Evolutionary conservation across 805 yeast genomes (phyloP), one percentile per base, ranked within the genome.

Genomic region (Kodamaea sagamina): DNA sequence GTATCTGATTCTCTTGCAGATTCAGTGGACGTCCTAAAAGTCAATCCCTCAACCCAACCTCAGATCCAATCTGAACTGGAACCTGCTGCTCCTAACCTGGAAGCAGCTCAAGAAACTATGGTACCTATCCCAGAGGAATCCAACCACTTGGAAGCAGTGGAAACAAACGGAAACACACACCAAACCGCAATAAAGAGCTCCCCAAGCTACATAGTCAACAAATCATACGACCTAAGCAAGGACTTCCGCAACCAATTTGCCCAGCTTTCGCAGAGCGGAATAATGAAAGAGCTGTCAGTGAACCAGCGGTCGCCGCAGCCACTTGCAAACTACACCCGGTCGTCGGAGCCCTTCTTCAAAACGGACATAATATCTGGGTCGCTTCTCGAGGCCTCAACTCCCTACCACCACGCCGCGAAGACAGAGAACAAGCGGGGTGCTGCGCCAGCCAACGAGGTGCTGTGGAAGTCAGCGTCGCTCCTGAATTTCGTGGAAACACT

Each of bases 401-500:
- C 40, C 22, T 25, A 37, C 24, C 31, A 26, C 10, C 24, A 26
- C 12, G 24, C 19, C 11, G 3, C 34, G 7, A 29, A 36, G 39
- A 11, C 12, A 5, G 36, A 34, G 17, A 13, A 15, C 10, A 29
- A 34, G 25, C 26, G 6, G 24, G 24, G 8, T 21, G 8, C 8
- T 21, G 24, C 5, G 6, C n/a, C 34, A 13, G 18, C 17, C 4
- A 15, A 18, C 7, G 35, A 21, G 16, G 15, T 16, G 19, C 32
- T 32, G 12, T 52, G 55, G 58, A 24, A 35, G 11, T 47, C 48
- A 5, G 35, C 43, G 9, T 39, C 51, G n/a, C 25, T 49, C 4
- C 18, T 40, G 21, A 36, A 36, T 10, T 40, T 54, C 6, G 21
- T 48, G 9, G 59, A 54, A 21, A 47, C 46, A 4, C 36, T 65